These are phyloP conservation scores for Anacardium occidentale DNA, from an alignment of 345 rosid species.

Conservation along the genomic window DNA sequence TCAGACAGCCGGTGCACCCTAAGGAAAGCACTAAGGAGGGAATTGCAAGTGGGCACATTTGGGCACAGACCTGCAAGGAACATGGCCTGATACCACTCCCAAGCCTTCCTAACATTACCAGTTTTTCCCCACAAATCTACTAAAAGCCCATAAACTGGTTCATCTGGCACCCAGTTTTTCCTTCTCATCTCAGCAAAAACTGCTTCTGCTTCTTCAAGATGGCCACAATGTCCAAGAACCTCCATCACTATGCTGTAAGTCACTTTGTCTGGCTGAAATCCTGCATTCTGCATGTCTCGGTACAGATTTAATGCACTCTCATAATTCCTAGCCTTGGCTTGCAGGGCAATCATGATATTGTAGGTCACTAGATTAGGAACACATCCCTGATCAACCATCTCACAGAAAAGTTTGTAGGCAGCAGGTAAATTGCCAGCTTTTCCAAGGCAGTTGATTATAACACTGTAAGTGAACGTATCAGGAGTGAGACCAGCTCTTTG, in stretches of 20 bases:
- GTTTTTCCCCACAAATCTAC: constrained; percentile 96
- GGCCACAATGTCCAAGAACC: constrained; percentile 91
- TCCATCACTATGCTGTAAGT: constrained; percentile 93
- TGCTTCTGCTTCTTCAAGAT: constrained; percentile 83
- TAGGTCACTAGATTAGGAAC: constrained; percentile 79
- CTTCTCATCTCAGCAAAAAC: constrained; percentile 72
- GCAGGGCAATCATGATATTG: constrained; percentile 86
- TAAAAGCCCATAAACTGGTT: constrained; percentile 86
- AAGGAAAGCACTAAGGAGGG: constrained; percentile 85
- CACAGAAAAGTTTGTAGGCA: constrained; percentile 72
- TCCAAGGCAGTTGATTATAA: constrained; percentile 95
- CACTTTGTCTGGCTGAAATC: constrained; percentile 89
- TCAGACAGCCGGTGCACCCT: constrained; percentile 62
- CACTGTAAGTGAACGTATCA: constrained; percentile 88
- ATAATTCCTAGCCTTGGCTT: constrained; percentile 89
- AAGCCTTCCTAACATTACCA: constrained; percentile 78
- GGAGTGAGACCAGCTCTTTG: constrained; percentile 81
- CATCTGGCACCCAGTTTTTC: constrained; percentile 88
- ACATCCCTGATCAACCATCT: constrained; percentile 90
- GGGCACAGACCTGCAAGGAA: constrained; percentile 72
- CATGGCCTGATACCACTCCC: constrained; percentile 87
- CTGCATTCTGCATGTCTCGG: constrained; percentile 75
- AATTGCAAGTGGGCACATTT: constrained; percentile 94
- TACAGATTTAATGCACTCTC: constrained; percentile 71
- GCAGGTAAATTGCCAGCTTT: constrained; percentile 84